Evolutionary conservation across 768 basidiomycete species (phyloP), one percentile per base, ranked within the genome.

Genomic region (Boletus sp.): DNA sequence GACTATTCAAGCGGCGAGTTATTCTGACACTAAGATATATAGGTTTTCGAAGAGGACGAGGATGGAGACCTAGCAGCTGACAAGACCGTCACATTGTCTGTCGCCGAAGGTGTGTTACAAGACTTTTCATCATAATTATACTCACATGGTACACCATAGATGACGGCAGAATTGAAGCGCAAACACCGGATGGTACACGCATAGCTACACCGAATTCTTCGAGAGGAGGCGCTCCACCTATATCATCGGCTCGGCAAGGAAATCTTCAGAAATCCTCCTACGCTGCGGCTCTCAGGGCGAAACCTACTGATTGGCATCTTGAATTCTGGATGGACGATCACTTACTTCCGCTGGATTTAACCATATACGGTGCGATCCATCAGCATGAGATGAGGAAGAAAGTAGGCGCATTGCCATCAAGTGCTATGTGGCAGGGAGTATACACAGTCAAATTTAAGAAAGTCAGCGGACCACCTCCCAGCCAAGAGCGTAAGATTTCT

Each of bases 341-440:
- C 46, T 73, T 83, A 20, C 75, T 98, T 17, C 89, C 90, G 0
- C 73, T 95, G 56, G 91, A 95, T 69, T 78, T 95, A 54, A 99
- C 97, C 0, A 88, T 99, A 50, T 99, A 97, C 67, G 97, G 97
- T 8, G 96, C 94, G 0, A 90, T 97, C 46, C 94, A 98, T 69
- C 92, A 94, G 64, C 89, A 92, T 65, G 90, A 94, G 70, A 82
- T 83, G 71, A 81, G 89, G 57, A 90, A 91, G 77, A 85, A 89
- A 70, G 75, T 81, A 4, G 83, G 84, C 3, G 73, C 82, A 17
- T 67, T 84, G 32, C 82, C 87, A 33, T 80, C 85, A 7, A 88
- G 83, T 68, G 77, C 87, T 71, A 86, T 94, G 54, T 97, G 94
- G 91, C 87, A 92, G 69, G 89, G 90, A 1, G 78, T 96, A 12